Conservation (phyloP, 1,284 basidiomycete species). For the Tetrapyrgos nigripes region DNA sequence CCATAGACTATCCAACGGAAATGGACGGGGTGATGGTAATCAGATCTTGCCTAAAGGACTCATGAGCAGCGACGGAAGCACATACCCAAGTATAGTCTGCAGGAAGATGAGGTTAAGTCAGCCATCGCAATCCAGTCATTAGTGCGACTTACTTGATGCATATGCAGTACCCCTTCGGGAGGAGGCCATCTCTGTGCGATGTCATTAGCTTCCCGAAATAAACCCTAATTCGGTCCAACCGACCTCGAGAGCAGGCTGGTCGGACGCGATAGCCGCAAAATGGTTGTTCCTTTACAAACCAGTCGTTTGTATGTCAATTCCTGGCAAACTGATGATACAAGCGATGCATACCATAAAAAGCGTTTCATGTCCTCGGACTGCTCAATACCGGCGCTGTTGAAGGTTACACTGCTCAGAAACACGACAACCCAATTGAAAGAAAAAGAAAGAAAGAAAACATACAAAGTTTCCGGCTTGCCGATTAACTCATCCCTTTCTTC, state of each 20-base stretch:
- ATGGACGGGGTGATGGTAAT: neutral
- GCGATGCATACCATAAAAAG: conserved; percentile 61
- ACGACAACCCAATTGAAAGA: neutral
- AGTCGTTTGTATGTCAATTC: conserved; percentile 9
- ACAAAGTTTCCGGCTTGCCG: conserved; percentile 58
- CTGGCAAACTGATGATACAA: neutral
- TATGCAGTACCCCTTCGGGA: conserved; percentile 45
- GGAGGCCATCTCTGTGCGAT: conserved; percentile 63
- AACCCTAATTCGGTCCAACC: neutral
- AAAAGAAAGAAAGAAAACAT: conserved; percentile 28
- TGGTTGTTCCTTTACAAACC: conserved; percentile 68
- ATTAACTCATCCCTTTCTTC: conserved; percentile 55
- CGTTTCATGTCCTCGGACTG: conserved; percentile 75
- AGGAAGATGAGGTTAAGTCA: neutral
- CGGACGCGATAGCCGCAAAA: conserved; percentile 76
- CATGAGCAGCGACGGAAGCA: neutral
- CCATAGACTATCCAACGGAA: conserved; percentile 54
- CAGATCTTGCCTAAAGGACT: too few relatives aligned
- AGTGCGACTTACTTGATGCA: conserved; percentile 59
- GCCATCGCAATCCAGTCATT: neutral
- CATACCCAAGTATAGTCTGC: conserved; percentile 70
- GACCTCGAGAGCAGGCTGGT: conserved; percentile 77
- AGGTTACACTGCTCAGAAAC: neutral
- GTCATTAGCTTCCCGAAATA: neutral
- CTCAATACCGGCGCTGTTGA: conserved; percentile 66